These are phyloP conservation scores for Penicillium crystallinum DNA, from an alignment of 495 filamentous ascomycete genomes.

Conservation along the genomic window DNA sequence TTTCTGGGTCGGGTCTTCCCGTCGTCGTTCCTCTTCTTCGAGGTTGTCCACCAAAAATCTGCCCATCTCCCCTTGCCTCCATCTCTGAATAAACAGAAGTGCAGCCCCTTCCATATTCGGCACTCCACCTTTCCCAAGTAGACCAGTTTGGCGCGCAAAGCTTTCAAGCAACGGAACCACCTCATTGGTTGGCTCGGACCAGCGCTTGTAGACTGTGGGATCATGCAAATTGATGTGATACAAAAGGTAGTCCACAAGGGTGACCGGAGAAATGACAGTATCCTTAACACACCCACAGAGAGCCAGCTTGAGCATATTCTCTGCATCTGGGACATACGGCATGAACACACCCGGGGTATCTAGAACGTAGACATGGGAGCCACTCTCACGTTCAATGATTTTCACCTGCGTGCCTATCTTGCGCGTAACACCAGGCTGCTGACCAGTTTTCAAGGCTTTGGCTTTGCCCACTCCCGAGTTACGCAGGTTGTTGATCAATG, in stretches of 20 bases:
- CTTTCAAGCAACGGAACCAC: slow-evolving; percentile 59
- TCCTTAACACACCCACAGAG: slow-evolving; percentile 90
- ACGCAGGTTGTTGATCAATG: slow-evolving; percentile 82
- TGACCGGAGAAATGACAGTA: slow-evolving; percentile 66
- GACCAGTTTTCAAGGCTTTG: slow-evolving; percentile 79
- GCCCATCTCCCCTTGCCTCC: slow-evolving; percentile 72
- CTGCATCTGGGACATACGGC: slow-evolving; percentile 77
- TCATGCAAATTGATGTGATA: slow-evolving; percentile 69
- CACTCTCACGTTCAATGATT: slow-evolving; percentile 55
- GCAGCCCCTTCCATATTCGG: slow-evolving; percentile 71
- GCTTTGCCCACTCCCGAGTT: slow-evolving; percentile 58
- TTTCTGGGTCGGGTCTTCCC: slow-evolving; percentile 35
- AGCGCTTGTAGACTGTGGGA: slow-evolving; percentile 55
- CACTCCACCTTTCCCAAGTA: slow-evolving; percentile 67
- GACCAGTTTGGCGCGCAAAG: slow-evolving; percentile 67
- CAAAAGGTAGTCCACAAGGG: slow-evolving; percentile 82
- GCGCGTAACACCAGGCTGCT: slow-evolving; percentile 82
- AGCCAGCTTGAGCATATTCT: slow-evolving; percentile 88
- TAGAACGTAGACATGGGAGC: slow-evolving; percentile 58
- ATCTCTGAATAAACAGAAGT: slow-evolving; percentile 78
- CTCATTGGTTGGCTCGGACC: slow-evolving; percentile 76
- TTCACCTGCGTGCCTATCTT: slow-evolving; percentile 81
- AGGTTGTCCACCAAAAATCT: slow-evolving; percentile 78
- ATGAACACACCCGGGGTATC: slow-evolving; percentile 88
- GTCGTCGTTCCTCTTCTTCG: slow-evolving; percentile 46